Conservation (phyloP, 2,329 filamentous ascomycete genomes). For the Diaporthe sp. region DNA sequence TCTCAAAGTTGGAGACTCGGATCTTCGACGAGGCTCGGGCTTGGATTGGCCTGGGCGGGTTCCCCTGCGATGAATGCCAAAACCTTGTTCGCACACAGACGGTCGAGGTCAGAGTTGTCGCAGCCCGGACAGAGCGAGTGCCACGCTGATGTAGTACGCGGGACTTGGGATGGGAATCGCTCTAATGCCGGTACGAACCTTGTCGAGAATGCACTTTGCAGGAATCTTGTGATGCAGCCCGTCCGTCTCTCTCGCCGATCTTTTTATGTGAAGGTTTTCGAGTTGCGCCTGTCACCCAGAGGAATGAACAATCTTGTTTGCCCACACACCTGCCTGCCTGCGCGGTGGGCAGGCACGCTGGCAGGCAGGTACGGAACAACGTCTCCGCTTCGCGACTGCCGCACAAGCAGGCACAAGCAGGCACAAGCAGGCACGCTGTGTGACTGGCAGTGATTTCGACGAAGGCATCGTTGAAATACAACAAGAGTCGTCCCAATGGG, state of each 20-base stretch:
- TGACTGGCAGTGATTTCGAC: too few relatives aligned
- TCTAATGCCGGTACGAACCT: conserved; percentile 15
- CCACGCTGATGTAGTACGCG: conserved; percentile 11
- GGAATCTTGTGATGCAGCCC: background rate
- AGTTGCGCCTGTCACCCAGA: background rate
- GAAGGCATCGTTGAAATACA: background rate
- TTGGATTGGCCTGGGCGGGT: conserved; percentile 3
- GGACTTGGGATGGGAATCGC: conserved; percentile 28
- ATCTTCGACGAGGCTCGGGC: conserved; percentile 4
- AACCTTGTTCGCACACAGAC: conserved; percentile 28
- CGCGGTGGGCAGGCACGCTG: background rate
- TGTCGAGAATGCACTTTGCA: background rate
- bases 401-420: conserved; percentile 1
- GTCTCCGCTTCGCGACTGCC: conserved; percentile 6
- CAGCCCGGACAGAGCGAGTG: conserved; percentile 10
- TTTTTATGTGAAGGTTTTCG: conserved; percentile 21
- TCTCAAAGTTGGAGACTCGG: conserved; percentile 11
- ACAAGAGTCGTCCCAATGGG: background rate
- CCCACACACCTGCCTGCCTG: background rate
- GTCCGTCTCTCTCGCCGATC: background rate
- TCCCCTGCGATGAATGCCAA: conserved; percentile 29
- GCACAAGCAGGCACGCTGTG: background rate
- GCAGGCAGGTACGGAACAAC: background rate
- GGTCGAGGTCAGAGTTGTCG: conserved; percentile 6
- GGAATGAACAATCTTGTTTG: conserved; percentile 12